A percentile compares a stretch with the other conserved stretches of the same genome.
Evolutionary conservation across 2,329 filamentous ascomycete species (phyloP).

Genomic region (Cryphonectria carpinicola): DNA sequence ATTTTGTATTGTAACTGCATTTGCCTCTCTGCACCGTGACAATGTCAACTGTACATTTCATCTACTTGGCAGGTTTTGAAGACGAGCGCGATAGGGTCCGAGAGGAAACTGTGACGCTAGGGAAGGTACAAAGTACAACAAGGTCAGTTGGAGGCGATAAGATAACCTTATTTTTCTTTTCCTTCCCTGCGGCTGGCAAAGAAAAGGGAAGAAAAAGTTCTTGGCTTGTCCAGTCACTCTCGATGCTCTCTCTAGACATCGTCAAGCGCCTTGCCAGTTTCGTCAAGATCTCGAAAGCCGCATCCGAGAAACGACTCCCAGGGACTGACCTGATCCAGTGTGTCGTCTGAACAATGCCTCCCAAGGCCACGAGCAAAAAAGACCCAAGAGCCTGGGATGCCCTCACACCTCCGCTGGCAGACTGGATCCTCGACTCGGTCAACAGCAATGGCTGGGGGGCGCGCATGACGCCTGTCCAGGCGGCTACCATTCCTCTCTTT

Average conservation of each 20-base stretch:
- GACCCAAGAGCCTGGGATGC: slow-evolving; percentile 66
- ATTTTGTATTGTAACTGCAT: neutral
- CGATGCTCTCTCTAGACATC: neutral
- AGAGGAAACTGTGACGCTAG: neutral
- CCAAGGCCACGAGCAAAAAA: slow-evolving; percentile 43
- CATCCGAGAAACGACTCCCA: neutral
- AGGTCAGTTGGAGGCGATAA: slow-evolving; percentile 11
- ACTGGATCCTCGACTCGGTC: slow-evolving; percentile 87
- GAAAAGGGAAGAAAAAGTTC: slow-evolving; percentile 1
- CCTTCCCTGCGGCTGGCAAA: slow-evolving; percentile 6
- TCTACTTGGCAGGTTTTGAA: too few species aligned
- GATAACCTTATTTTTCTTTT: slow-evolving; percentile 28
- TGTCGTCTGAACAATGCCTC: slow-evolving; percentile 36
- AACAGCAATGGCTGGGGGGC: slow-evolving; percentile 71
- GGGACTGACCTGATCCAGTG: too few species aligned
- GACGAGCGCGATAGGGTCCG: neutral
- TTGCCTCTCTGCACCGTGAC: neutral
- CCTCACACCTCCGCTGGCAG: slow-evolving; percentile 70
- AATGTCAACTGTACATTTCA: too few species aligned
- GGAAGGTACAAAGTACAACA: neutral
- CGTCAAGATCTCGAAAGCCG: neutral
- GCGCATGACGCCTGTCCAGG: slow-evolving; percentile 93
- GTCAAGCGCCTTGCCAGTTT: neutral
- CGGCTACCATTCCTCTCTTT: slow-evolving; percentile 86
- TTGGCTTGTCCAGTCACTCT: neutral